phyloP scores from a whole-genome alignment of 108 stramenopile genomes.

The Cyclotella choctawhatcheeana region DNA sequence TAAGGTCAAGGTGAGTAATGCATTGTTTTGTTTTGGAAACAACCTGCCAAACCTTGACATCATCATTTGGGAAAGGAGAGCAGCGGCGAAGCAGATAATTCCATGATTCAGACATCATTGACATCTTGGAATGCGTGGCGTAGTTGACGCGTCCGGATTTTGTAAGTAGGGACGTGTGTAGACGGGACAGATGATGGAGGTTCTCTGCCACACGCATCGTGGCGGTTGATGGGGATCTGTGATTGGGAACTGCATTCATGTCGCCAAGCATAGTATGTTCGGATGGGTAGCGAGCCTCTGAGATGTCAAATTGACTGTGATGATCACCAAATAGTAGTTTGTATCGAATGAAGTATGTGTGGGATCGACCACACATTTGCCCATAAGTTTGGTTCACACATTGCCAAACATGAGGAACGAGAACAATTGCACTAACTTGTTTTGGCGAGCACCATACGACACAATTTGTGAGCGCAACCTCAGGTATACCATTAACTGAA shows the following conservation, averaged over 20 bases:
- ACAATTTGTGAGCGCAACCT: background rate
- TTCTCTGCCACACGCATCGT: no score
- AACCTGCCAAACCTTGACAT: background rate
- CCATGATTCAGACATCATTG: background rate
- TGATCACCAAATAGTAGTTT: background rate
- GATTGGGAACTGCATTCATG: no score
- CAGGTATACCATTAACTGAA: background rate
- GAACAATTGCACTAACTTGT: background rate
- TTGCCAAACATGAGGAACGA: background rate
- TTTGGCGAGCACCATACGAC: background rate
- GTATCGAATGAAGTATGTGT: background rate
- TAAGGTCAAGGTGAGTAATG: background rate
- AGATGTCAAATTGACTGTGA: background rate
- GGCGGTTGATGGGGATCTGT: no score
- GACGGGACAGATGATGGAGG: no score
- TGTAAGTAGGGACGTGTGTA: no score
- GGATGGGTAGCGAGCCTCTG: background rate
- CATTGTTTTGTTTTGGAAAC: background rate
- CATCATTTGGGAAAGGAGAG: no score
- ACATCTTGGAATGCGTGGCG: no score
- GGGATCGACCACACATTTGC: background rate
- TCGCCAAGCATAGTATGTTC: background rate
- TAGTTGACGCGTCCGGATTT: no score
- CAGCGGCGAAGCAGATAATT: background rate
- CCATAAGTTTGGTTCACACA: background rate